These are phyloP conservation scores for Colletotrichum liaoningense DNA, from an alignment of 2,329 filamentous ascomycete genomes.

Conservation along the genomic window DNA sequence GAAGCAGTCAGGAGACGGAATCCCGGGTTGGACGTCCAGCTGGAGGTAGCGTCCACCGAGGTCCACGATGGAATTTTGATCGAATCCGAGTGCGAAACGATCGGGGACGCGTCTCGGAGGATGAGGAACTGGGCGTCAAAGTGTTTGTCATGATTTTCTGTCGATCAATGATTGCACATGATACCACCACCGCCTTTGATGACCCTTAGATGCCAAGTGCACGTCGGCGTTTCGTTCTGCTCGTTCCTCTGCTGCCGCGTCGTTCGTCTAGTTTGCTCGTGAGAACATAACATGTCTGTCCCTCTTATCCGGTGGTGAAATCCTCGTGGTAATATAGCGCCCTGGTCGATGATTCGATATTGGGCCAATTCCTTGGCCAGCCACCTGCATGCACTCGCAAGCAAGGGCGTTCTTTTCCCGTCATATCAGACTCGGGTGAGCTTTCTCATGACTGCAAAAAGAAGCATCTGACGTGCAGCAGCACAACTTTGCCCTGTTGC, in stretches of 20 bases:
- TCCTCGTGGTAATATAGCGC: neutral
- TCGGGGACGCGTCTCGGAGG: neutral
- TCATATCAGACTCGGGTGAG: neutral
- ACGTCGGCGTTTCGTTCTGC: neutral
- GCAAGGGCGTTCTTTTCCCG: neutral
- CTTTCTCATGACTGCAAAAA: neutral
- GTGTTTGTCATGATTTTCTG: neutral
- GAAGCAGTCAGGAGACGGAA: neutral
- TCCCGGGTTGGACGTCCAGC: neutral
- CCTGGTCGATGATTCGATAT: neutral
- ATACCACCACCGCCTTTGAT: neutral
- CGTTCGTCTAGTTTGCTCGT: neutral
- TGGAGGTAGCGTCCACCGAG: neutral
- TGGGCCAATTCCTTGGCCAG: neutral
- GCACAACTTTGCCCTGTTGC: neutral
- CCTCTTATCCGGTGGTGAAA: neutral
- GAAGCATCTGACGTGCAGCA: neutral
- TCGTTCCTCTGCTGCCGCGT: neutral
- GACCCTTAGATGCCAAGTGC: neutral
- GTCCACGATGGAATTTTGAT: conserved; percentile 1
- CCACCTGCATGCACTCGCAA: neutral
- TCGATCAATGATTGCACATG: neutral
- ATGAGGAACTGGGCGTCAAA: neutral
- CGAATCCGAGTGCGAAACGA: neutral
- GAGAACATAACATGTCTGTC: neutral